Conservation (phyloP, 352 stramenopile genomes). For the Pythium biforme region DNA sequence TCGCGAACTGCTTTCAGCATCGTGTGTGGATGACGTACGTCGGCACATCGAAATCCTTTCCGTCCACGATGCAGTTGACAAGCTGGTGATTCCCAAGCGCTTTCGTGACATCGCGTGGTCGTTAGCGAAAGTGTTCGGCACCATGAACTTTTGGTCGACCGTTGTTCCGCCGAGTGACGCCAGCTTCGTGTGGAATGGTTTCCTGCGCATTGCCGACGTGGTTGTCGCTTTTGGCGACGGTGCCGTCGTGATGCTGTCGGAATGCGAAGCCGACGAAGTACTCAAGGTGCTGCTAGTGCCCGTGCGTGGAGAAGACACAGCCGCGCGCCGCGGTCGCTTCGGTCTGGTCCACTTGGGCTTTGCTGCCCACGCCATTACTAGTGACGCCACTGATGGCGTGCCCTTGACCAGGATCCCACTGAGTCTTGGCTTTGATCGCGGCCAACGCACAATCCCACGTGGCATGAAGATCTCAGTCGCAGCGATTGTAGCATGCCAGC, state of each 20-base stretch:
- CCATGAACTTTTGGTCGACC: slow-evolving; percentile 46
- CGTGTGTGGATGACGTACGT: background rate
- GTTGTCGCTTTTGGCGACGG: slow-evolving; percentile 43
- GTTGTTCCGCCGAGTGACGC: background rate
- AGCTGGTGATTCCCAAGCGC: slow-evolving; percentile 7
- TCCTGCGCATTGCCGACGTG: slow-evolving; percentile 33
- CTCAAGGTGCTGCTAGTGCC: slow-evolving; percentile 29
- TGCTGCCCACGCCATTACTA: background rate
- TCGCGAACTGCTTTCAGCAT: slow-evolving; percentile 24
- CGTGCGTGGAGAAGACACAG: background rate
- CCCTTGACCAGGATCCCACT: slow-evolving; percentile 3
- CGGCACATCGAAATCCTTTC: background rate
- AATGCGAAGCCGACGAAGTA: slow-evolving; percentile 40
- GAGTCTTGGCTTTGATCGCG: background rate
- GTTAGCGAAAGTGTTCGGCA: slow-evolving; percentile 30
- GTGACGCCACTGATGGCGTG: background rate
- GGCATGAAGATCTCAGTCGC: slow-evolving; percentile 1
- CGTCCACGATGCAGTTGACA: background rate
- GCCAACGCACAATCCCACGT: background rate
- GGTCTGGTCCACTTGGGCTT: slow-evolving; percentile 6
- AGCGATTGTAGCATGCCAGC: background rate
- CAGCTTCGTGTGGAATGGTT: background rate
- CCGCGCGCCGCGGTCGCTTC: slow-evolving; percentile 19
- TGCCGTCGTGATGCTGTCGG: slow-evolving; percentile 39
- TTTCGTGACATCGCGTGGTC: slow-evolving; percentile 28